Base-by-base conservation (phyloP, 768 basidiomycete genomes). In the Cystofilobasidium macerans region DNA sequence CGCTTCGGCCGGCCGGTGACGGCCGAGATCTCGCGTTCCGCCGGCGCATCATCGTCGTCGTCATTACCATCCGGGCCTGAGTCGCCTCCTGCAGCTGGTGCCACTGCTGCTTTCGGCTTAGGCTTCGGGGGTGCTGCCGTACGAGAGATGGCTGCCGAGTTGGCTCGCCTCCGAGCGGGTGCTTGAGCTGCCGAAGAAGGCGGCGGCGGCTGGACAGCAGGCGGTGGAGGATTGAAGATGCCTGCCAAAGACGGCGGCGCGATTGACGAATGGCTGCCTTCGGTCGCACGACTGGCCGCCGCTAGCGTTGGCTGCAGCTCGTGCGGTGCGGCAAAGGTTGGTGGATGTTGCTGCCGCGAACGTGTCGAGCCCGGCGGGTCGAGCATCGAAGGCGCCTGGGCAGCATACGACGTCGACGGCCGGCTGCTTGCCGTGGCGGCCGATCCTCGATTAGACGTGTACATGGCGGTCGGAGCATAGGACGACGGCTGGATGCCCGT, bases 1-100 rank as follows among this genome's bases (percentile, higher is more conserved):
- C 64, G 57, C 57, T 65, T 65, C 11, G 64, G 57, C 24, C 64
- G 40, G 6, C 64, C 64, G 2, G 64, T 65, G 9, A 65, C 64
- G 16, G 57, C 43, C n/a, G 64, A 65, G 45, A 65, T 65, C n/a
- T 65, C 53, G 35, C 45, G 45, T 13, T 16, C 14, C 3, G 5
- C 12, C 28, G 51, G 51, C 51, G 28, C n/a, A 26, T 54, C 18
- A 12, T 26, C 48, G 6, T 51, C 48, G 24, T 16, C 48, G 28
- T 51, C 51, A 14, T n/a, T n/a, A n/a, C n/a, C n/a, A n/a, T 54
- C 38, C 24, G 51, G 18, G 26, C 42, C 53, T 0, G 51, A 26
- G 26, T 33, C 62, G 12, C 35, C 5, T 35, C 48, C 30, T 42
- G 12, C 42, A 20, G 42, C 42, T 7, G 20, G 22, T n/a, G 20